Conservation (phyloP, 2,329 filamentous ascomycete species). For the Diaporthe australafricana region DNA sequence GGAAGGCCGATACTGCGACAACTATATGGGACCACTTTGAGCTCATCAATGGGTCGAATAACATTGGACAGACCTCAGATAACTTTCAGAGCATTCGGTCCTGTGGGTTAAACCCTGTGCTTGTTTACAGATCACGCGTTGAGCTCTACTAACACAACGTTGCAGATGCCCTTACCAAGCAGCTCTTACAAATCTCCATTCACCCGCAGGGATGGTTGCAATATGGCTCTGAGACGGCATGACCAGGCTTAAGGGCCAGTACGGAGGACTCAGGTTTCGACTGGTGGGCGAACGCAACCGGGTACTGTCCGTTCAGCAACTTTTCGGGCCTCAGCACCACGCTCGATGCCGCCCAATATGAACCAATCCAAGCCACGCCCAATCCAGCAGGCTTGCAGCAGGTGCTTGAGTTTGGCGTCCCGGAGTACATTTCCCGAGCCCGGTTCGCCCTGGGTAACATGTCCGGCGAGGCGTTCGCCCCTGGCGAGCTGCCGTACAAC, state of each 20-base stretch:
- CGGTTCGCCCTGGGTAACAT: background rate
- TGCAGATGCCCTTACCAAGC: background rate
- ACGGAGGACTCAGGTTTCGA: background rate
- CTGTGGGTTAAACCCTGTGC: background rate
- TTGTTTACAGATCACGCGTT: accelerated
- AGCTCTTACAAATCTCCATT: background rate
- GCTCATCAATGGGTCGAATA: background rate
- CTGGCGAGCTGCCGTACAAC: background rate
- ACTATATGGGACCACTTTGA: background rate
- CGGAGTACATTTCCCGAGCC: background rate
- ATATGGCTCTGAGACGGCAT: background rate
- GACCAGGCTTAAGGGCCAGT: background rate
- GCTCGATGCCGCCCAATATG: background rate
- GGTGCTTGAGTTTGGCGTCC: background rate
- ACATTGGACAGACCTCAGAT: background rate
- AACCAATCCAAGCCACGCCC: background rate
- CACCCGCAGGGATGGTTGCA: background rate
- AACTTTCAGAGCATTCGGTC: background rate
- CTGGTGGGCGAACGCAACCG: background rate
- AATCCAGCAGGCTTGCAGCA: background rate
- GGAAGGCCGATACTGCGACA: background rate
- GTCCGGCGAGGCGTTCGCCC: background rate
- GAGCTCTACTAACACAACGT: background rate
- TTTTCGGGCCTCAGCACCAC: background rate
- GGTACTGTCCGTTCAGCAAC: background rate